Percentiles rank a stretch among this genome's conserved stretches.
phyloP scores from a whole-genome alignment of 2,329 filamentous ascomycete genomes.

The Talaromyces piceae region DNA sequence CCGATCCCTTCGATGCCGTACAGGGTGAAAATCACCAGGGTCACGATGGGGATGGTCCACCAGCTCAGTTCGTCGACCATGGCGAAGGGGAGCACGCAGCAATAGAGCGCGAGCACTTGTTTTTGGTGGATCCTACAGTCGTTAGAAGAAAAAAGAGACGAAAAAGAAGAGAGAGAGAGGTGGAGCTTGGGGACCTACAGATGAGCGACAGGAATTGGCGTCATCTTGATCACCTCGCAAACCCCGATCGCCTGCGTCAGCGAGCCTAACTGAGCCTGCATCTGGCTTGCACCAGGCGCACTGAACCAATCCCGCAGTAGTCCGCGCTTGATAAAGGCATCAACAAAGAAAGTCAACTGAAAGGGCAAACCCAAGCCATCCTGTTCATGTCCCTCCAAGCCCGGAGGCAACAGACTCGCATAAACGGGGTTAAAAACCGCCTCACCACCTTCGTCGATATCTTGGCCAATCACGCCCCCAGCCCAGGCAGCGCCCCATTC shows the following conservation, averaged over 20 bases:
- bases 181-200: too few relatives aligned
- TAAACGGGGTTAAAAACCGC: slow-evolving; percentile 42
- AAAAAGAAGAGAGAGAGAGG: not conserved
- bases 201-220: slow-evolving; percentile 57
- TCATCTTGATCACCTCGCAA: slow-evolving; percentile 60
- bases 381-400: slow-evolving; percentile 49
- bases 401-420: slow-evolving; percentile 42
- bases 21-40: slow-evolving; percentile 55
- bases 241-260: slow-evolving; percentile 53
- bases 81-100: slow-evolving; percentile 54
- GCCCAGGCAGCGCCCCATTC: slow-evolving; percentile 50
- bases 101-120: slow-evolving; percentile 56
- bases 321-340: slow-evolving; percentile 52
- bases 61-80: slow-evolving; percentile 57
- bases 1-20: slow-evolving; percentile 60
- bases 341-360: slow-evolving; percentile 54
- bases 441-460: slow-evolving; percentile 22
- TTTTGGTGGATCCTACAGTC: slow-evolving; percentile 51
- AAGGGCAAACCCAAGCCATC: slow-evolving; percentile 53
- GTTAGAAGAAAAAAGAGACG: not conserved
- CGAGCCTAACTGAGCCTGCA: slow-evolving; percentile 51
- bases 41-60: slow-evolving; percentile 54
- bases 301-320: slow-evolving; percentile 53
- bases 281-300: slow-evolving; percentile 50
- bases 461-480: slow-evolving; percentile 20